Base-by-base conservation (phyloP, 2,329 filamentous ascomycete species). In the Ceratocystiopsis minuta region DNA sequence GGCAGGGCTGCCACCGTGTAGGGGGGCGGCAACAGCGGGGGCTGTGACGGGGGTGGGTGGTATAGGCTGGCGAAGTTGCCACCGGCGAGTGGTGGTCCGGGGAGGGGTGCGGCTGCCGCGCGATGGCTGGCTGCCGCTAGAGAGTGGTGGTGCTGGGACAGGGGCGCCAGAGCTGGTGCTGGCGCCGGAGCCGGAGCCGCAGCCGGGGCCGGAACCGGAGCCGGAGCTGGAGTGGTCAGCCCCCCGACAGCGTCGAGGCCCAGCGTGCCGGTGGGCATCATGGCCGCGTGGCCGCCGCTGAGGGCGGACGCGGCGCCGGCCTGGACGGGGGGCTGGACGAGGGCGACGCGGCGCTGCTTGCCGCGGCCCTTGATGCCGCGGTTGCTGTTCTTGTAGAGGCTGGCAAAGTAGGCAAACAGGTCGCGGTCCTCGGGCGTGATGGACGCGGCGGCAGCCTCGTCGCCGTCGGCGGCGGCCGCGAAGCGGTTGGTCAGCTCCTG, bases 311-410 rank as follows among this genome's bases (percentile, higher is more conserved):
- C 34, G 11, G 34, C 6, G 34, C 10, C n/a, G 34, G 16, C n/a
- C 9, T 28, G 24, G 24, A 10, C 5, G 24, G 53, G 34, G 51
- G 45, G 16, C 49, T 43, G 34, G 16, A 52, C 50, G 28, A 49
- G 51, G 37, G 56, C 56, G 42, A 86, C 79, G 44, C 75, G 76
- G 43, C 84, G 70, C 51, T 87, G 82, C 56, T 88, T 90, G 36
- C 90, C 90, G 37, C 90, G 77, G 12, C 90, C 90, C 61, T 95
- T 96, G 66, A 96, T 95, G 1, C 90, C 90, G 60, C 94, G 94
- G 70, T 96, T 96, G 62, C 81, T 87, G 62, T 96, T 92, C 66
- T 93, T 94, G 69, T 94, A 95, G n/a, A 94, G 67, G 1, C 70
- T 70, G 4, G 78, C 72, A 55, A 96, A 90, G 61, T 94, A 93